Conservation (phyloP, 495 filamentous ascomycete genomes). For the Penicillium samsonianum region DNA sequence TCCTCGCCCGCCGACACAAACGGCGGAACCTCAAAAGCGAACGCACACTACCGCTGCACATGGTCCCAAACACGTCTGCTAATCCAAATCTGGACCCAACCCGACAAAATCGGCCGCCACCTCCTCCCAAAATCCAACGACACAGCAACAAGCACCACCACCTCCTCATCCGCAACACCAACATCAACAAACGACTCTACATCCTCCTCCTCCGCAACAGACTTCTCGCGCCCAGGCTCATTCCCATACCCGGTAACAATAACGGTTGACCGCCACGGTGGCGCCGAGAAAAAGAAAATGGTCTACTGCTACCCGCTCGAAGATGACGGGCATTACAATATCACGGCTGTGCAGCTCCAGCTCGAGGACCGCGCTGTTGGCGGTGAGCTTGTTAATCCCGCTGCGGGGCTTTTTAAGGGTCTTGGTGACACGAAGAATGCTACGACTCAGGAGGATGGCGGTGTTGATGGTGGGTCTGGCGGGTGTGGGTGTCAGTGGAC, state of each 20-base stretch:
- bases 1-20: constrained; percentile 54
- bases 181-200: constrained; percentile 19
- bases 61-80: constrained; percentile 83
- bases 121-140: constrained; percentile 37
- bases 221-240: constrained; percentile 64
- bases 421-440: constrained; percentile 15
- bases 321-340: constrained; percentile 51
- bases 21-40: constrained; percentile 61
- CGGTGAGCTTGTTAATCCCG: constrained; percentile 62
- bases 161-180: constrained; percentile 27
- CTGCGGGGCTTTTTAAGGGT: constrained; percentile 46
- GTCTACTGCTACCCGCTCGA: constrained; percentile 68
- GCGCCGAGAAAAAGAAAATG: constrained; percentile 60
- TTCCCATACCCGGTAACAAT: constrained; percentile 88
- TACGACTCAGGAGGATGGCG: constrained; percentile 45
- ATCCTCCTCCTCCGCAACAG: constrained; percentile 49
- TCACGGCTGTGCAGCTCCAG: constrained; percentile 54
- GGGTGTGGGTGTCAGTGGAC: constrained; percentile 75
- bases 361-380: constrained; percentile 60
- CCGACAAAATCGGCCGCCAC: constrained; percentile 41
- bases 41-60: constrained; percentile 71
- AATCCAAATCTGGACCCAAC: constrained; percentile 84
- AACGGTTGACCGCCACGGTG: constrained; percentile 79
- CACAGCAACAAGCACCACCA: constrained; percentile 16
- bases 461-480: constrained; percentile 69